Conservation (phyloP, 768 basidiomycete genomes). For the Kockovaella imperatae region DNA sequence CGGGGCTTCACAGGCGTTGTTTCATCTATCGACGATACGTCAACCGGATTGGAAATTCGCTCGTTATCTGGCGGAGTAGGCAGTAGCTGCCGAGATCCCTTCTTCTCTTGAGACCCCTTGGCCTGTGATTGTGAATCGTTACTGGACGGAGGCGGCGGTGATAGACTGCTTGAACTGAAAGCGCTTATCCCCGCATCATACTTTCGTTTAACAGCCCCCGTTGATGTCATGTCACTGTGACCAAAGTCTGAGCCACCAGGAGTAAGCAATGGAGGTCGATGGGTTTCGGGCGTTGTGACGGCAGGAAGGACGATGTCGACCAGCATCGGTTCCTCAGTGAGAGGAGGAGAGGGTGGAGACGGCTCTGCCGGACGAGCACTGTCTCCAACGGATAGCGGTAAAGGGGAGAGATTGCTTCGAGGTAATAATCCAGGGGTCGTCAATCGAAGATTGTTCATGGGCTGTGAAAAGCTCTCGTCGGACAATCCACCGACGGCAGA, state of each 20-base stretch:
- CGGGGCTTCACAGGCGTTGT: too few species aligned
- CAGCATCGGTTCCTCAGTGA: slow-evolving; percentile 2
- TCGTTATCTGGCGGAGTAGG: too few species aligned
- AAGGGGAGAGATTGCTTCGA: neutral
- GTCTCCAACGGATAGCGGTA: too few species aligned
- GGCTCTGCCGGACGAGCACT: neutral
- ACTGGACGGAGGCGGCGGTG: slow-evolving; percentile 13
- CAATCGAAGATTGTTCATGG: slow-evolving; percentile 34
- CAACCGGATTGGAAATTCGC: too few species aligned
- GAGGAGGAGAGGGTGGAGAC: slow-evolving; percentile 12
- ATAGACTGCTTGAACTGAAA: slow-evolving; percentile 30
- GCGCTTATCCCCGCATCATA: neutral
- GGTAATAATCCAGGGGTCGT: slow-evolving; percentile 17
- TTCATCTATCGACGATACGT: too few species aligned
- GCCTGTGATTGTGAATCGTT: too few species aligned
- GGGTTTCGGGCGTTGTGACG: neutral
- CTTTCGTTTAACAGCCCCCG: neutral
- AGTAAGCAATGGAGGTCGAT: neutral
- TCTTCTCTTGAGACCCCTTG: neutral
- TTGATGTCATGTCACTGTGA: neutral
- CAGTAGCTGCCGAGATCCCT: neutral
- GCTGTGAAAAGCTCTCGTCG: slow-evolving; percentile 37
- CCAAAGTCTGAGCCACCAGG: neutral
- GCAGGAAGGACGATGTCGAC: neutral
- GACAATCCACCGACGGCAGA: slow-evolving; percentile 11